phyloP scores from a whole-genome alignment of 768 basidiomycete genomes.

The Russula compacta region DNA sequence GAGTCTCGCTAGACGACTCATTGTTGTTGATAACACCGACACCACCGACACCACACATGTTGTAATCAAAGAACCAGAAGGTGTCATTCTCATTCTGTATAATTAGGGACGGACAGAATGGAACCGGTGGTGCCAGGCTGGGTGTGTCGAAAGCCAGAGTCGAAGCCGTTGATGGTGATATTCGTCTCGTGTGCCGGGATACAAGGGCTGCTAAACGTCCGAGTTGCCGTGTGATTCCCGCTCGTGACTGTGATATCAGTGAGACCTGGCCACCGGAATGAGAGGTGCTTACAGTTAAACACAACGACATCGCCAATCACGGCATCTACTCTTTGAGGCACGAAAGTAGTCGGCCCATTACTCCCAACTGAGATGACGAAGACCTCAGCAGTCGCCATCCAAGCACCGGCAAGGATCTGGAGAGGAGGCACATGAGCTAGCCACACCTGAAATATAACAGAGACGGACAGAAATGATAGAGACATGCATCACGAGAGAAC shows the following conservation, averaged over 20 bases:
- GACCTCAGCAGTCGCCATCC: constrained; percentile 28
- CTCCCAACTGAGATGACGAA: constrained; percentile 39
- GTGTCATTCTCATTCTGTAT: constrained; percentile 34
- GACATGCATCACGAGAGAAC: not conserved
- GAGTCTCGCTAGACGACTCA: constrained; percentile 30
- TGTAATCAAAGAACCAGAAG: constrained; percentile 53
- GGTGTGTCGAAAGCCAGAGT: constrained; percentile 43
- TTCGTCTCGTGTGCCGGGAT: constrained; percentile 40
- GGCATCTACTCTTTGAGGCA: constrained; percentile 37
- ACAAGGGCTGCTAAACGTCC: constrained; percentile 47
- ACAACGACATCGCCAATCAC: constrained; percentile 38
- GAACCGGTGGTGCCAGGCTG: constrained; percentile 40
- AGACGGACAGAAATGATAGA: constrained; percentile 3
- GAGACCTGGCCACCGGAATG: constrained; percentile 23
- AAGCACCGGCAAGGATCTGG: constrained; percentile 16
- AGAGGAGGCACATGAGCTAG: not conserved
- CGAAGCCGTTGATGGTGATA: constrained; percentile 46
- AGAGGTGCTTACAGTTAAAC: constrained; percentile 43
- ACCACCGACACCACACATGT: constrained; percentile 46
- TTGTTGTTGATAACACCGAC: constrained; percentile 56
- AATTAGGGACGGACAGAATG: constrained; percentile 34
- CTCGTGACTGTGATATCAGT: constrained; percentile 39
- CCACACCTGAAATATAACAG: not conserved
- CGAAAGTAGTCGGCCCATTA: constrained; percentile 38
- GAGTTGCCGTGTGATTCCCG: constrained; percentile 32